Percentiles rank a stretch among this genome's conserved stretches.
Evolutionary conservation across 495 filamentous ascomycete genomes (phyloP).

Genomic region (Neurospora sp.): DNA sequence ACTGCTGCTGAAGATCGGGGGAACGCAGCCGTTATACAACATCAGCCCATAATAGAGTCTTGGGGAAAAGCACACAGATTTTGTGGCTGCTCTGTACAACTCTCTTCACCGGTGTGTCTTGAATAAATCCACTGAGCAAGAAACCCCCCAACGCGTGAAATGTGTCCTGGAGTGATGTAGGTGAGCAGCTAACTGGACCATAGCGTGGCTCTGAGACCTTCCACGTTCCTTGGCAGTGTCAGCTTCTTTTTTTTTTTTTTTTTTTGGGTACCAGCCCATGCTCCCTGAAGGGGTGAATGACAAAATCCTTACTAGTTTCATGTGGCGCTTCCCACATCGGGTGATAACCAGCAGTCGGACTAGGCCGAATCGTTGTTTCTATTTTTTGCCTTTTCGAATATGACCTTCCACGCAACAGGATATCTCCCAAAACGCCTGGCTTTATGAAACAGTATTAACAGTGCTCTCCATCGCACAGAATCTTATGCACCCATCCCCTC

Average conservation of each 20-base stretch:
- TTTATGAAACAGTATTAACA: neutral
- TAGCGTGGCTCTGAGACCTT: neutral
- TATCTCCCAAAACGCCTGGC: neutral
- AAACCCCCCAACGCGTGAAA: neutral
- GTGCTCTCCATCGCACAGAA: neutral
- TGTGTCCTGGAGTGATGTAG: neutral
- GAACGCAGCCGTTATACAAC: neutral
- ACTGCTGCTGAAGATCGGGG: neutral
- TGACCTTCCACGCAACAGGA: neutral
- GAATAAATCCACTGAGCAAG: neutral
- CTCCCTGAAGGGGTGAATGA: neutral
- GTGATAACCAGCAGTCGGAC: neutral
- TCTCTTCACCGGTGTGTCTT: neutral
- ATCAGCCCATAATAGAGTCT: neutral
- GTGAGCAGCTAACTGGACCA: neutral
- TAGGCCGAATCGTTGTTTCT: neutral
- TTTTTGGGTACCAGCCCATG: neutral
- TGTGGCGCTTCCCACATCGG: neutral
- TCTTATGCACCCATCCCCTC: neutral
- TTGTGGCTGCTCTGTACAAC: neutral
- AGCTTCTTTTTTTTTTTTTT: neutral
- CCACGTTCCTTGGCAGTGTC: neutral
- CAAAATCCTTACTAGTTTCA: neutral
- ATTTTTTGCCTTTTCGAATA: neutral
- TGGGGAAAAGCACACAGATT: neutral